phyloP scores from a whole-genome alignment of 2,329 filamentous ascomycete genomes.

The Magnaporthiopsis incrustans region DNA sequence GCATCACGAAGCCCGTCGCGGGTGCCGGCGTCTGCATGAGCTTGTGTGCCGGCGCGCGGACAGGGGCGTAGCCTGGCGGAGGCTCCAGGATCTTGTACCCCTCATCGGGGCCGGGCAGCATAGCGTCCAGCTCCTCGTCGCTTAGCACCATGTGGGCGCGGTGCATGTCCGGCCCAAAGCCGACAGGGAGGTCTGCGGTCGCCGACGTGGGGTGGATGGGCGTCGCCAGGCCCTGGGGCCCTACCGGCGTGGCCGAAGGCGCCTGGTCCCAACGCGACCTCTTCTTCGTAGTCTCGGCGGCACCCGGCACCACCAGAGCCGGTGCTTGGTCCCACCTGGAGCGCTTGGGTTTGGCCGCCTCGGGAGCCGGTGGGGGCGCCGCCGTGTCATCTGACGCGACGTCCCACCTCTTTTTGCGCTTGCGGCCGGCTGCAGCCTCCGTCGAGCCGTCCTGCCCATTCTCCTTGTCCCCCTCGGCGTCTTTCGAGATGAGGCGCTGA shows the following conservation, averaged over 20 bases:
- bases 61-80: conserved; percentile 84
- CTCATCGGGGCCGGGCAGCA: conserved; percentile 80
- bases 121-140: conserved; percentile 87
- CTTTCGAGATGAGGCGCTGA: conserved; percentile 67
- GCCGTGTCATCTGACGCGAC: conserved; percentile 32
- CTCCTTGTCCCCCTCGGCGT: conserved; percentile 60
- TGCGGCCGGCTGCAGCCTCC: conserved; percentile 56
- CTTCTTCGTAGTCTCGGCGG: conserved; percentile 55
- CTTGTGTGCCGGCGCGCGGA: conserved; percentile 68
- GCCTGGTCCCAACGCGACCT: conserved; percentile 91
- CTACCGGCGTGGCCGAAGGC: conserved; percentile 65
- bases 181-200: conserved; percentile 32
- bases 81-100: conserved; percentile 90
- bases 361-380: conserved; percentile 31
- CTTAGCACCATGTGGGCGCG: conserved; percentile 70
- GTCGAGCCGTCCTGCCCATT: conserved; percentile 63
- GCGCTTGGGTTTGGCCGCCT: conserved; percentile 58
- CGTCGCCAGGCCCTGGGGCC: conserved; percentile 65
- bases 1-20: conserved; percentile 92
- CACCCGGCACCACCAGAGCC: conserved; percentile 41
- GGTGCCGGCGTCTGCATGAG: conserved; percentile 65
- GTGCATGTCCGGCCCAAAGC: conserved; percentile 75
- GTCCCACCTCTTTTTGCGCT: conserved; percentile 96
- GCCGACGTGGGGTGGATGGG: conserved; percentile 62
- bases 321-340: conserved; percentile 86